Evolutionary conservation across 2,329 filamentous ascomycete species (phyloP).

Genomic region (Stachybotrys elegans): DNA sequence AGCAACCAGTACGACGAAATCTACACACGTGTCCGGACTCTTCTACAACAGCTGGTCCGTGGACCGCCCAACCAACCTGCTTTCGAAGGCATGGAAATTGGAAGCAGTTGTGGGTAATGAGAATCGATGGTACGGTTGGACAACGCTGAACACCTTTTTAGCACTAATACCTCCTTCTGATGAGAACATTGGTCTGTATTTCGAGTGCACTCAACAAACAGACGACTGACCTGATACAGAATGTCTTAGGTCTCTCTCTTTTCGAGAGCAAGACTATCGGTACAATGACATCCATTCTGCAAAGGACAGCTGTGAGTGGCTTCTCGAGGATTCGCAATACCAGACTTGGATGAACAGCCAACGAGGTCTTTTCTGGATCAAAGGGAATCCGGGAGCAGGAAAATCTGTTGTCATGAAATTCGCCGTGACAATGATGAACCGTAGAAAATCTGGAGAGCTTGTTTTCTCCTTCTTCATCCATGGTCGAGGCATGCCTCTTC

Average conservation of each 20-base stretch:
- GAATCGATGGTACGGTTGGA: not conserved
- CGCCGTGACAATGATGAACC: not conserved
- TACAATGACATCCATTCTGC: slow-evolving; percentile 3
- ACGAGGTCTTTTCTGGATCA: slow-evolving; percentile 6
- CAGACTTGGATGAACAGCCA: slow-evolving; percentile 3
- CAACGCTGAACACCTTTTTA: not conserved
- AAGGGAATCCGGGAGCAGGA: slow-evolving; percentile 5
- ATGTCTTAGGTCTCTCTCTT: slow-evolving; percentile 4
- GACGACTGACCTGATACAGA: slow-evolving; percentile 1
- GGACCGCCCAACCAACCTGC: not conserved
- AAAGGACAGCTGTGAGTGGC: slow-evolving; percentile 3
- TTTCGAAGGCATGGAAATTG: not conserved
- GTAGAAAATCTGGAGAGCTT: not conserved
- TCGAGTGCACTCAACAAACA: not conserved
- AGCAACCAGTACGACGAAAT: slow-evolving; percentile 1
- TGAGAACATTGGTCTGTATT: not conserved
- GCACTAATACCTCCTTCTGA: not conserved
- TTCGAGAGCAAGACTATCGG: slow-evolving; percentile 4
- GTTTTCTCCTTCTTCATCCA: slow-evolving; percentile 5
- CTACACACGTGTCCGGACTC: slow-evolving; percentile 1
- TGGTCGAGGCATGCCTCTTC: slow-evolving; percentile 2
- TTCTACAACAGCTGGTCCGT: not conserved
- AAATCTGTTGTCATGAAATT: slow-evolving; percentile 6
- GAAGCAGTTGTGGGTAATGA: not conserved
- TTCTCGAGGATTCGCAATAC: slow-evolving; percentile 4